Conservation (phyloP, 306 rosid species). For the Erythrophleum fordii region DNA sequence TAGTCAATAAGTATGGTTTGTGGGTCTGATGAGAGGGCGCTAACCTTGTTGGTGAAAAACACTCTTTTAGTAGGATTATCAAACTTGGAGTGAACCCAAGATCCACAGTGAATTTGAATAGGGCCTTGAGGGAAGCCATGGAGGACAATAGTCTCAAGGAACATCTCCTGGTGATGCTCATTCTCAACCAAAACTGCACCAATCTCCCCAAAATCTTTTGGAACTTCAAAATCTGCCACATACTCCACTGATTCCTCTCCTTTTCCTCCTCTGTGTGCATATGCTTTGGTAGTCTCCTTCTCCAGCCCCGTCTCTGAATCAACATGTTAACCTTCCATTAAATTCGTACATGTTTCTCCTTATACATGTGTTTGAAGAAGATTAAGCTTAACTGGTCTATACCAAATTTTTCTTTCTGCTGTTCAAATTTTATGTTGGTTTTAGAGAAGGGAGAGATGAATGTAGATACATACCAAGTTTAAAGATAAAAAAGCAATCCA, state of each 20-base stretch:
- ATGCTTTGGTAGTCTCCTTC: conserved; percentile 54
- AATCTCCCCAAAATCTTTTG: conserved; percentile 60
- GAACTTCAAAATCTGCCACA: conserved; percentile 53
- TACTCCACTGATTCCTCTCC: conserved; percentile 45
- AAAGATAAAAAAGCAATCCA: background rate
- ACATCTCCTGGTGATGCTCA: conserved; percentile 80
- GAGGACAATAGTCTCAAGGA: conserved; percentile 51
- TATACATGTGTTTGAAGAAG: too few species aligned
- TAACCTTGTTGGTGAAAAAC: conserved; percentile 67
- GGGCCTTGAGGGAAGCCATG: conserved; percentile 47
- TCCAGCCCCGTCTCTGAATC: conserved; percentile 59
- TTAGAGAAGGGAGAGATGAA: background rate
- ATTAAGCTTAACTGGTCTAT: background rate
- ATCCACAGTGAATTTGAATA: conserved; percentile 46
- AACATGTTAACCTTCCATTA: background rate
- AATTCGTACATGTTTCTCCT: too few species aligned
- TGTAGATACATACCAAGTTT: background rate
- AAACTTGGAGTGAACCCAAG: conserved; percentile 77
- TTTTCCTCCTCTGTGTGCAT: conserved; percentile 51
- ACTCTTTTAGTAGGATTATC: conserved; percentile 55
- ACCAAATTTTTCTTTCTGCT: background rate
- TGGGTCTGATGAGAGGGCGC: background rate
- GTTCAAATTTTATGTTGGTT: too few species aligned
- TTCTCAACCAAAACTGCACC: conserved; percentile 75
- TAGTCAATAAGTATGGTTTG: too few species aligned